Conservation (phyloP, 2,329 filamentous ascomycete genomes). For the Fusarium tuaranense region DNA sequence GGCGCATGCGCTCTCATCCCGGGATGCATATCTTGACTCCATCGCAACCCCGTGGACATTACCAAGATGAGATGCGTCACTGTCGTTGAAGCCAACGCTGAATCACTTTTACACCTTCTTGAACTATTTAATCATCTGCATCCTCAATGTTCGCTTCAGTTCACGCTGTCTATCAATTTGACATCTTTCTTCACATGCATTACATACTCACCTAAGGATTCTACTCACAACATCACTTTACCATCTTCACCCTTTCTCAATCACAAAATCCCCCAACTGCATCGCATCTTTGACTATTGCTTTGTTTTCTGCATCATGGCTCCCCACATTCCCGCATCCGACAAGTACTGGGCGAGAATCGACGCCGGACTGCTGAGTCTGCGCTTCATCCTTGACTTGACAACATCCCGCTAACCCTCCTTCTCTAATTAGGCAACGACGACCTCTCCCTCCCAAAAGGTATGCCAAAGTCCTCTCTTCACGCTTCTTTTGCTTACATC, state of each 20-base stretch:
- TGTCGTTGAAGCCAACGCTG: background rate
- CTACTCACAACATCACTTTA: conserved; percentile 11
- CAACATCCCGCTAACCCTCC: conserved; percentile 47
- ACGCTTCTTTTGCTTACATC: conserved; percentile 42
- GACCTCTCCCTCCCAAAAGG: conserved; percentile 75
- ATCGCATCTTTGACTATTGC: background rate
- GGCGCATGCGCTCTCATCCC: background rate
- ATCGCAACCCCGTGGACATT: conserved; percentile 7
- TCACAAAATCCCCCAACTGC: background rate
- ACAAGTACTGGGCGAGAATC: conserved; percentile 45
- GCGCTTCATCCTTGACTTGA: conserved; percentile 7
- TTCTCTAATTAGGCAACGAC: conserved; percentile 64
- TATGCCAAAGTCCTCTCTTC: conserved; percentile 47
- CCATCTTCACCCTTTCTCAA: conserved; percentile 10
- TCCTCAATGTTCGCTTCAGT: background rate
- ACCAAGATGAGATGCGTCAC: conserved; percentile 27
- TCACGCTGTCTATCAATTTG: background rate
- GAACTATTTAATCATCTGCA: conserved; percentile 9
- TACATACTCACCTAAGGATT: background rate
- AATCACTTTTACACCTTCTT: background rate
- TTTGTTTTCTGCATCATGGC: conserved; percentile 24
- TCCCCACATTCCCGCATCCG: conserved; percentile 28
- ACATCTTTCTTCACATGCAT: conserved; percentile 1
- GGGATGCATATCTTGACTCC: conserved; percentile 7
- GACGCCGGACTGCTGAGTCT: conserved; percentile 39